Evolutionary conservation across 768 basidiomycete species (phyloP), one percentile per base, ranked within the genome.

Genomic region (Leccinellum albellum): DNA sequence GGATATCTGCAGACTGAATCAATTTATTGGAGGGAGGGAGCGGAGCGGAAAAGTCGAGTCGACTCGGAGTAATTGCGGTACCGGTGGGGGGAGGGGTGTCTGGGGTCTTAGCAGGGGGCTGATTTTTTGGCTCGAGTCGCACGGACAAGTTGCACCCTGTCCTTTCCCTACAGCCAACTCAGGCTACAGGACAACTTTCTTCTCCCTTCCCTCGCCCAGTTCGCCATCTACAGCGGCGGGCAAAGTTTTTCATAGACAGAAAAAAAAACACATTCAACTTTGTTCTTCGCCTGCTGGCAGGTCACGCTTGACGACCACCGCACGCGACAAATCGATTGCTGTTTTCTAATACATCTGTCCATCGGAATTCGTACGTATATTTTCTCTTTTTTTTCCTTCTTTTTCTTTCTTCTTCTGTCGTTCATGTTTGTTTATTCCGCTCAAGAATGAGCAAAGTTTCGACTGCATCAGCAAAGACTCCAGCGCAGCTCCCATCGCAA

Each of bases 361-460:
- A 66, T 64, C 70, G 64, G 73, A 75, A 78, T 75, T 75, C 76
- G 73, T 75, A 63, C 71, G 76, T 77, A 58, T 64, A 60, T 40
- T 33, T 2, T 28, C 28, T 28, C 7, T 28, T 28, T 6, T 28
- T 28, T 28, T 28, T 26, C 26, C 6, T 26, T 6, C 28, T 28
- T 6, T 28, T 28, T 28, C 28, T 28, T 28, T 28, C 31, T 48
- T 13, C 58, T 37, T 37, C 35, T 37, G 1, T 37, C 2, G 1
- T 37, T 37, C 9, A n/a, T 10, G 17, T 37, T 7, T 37, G 17
- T 37, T 6, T 17, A 17, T 7, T 17, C 17, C 8, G 35, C 40
- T 31, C 9, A 63, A 91, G 89, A 91, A 95, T 95, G 93, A 95
- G 90, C 90, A 94, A 88, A 87, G 84, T 83, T 77, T 85, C 89